phyloP scores from a whole-genome alignment of 1,139 yeast species.

The Hyphopichia pseudoburtonii region DNA sequence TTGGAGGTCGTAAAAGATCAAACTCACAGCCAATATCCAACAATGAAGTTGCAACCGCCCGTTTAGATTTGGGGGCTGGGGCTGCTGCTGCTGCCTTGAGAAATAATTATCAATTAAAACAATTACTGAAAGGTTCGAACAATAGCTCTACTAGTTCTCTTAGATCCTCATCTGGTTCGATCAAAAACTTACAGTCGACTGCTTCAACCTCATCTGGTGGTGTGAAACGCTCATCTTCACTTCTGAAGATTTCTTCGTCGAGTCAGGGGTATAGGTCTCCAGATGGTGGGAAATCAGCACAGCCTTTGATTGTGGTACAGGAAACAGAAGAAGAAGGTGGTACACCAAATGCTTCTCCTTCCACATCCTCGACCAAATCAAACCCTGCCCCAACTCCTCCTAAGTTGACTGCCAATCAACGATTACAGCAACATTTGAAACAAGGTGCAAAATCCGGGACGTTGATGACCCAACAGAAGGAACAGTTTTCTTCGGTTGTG shows the following conservation, averaged over 20 bases:
- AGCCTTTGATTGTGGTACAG: conserved; percentile 21
- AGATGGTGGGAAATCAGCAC: conserved; percentile 11
- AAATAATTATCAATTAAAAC: conserved; percentile 13
- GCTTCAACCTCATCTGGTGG: conserved; percentile 11
- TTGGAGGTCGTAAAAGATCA: conserved; percentile 39
- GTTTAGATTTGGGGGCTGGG: conserved; percentile 13
- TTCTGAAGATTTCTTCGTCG: conserved; percentile 4
- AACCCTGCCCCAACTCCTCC: conserved; percentile 4
- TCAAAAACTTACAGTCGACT: too few relatives aligned
- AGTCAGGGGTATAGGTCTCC: conserved; percentile 7
- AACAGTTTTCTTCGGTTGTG: conserved; percentile 33
- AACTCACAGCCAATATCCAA: conserved; percentile 37
- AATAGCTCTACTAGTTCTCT: conserved; percentile 6
- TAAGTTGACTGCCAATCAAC: conserved; percentile 38
- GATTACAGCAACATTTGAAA: conserved; percentile 41
- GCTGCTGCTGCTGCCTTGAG: conserved; percentile 37
- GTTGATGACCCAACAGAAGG: conserved; percentile 41
- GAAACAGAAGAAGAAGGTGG: conserved; percentile 18
- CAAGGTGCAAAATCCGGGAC: conserved; percentile 42
- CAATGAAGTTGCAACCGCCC: conserved; percentile 3
- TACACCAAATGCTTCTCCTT: background rate
- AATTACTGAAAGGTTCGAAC: conserved; percentile 2
- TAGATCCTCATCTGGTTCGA: conserved; percentile 4
- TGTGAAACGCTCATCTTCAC: conserved; percentile 14
- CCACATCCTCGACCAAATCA: conserved; percentile 1